Base-by-base conservation (phyloP, 1,284 basidiomycete genomes). In the Sanghuangporus weigelae region DNA sequence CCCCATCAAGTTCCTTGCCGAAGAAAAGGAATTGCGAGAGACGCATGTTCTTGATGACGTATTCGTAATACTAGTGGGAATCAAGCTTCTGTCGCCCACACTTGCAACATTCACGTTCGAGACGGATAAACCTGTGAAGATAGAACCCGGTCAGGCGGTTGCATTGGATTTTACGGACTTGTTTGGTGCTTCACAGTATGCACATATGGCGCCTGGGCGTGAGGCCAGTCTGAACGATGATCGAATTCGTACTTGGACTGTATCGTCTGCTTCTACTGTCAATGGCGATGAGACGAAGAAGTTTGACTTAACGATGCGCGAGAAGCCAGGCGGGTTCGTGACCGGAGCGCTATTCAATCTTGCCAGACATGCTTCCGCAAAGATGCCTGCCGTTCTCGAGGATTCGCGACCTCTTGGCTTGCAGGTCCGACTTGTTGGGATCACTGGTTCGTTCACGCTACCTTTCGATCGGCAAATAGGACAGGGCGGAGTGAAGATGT, bases 161-260 rank as follows among this genome's bases (percentile, higher is more conserved):
- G 77, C 86, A 26, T 71, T 88, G 53, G 82, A 86, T 67, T 80
- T 86, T 71, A 76, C 77, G 1, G 73, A 77, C 2, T 73, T 87
- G 36, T 69, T 86, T 4, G 83, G 84, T 2, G 60, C 71, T 31
- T 73, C 74, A 14, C 72, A 71, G 26, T 84, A 84, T 68, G 72
- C 75, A 44, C 84, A 86, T 68, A 84, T 86, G 77, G 76, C 80
- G 1, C 73, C 76, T 1, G 67, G 70, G 10, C 75, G 79, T 31
- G 82, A 83, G 0, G 74, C 71, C 3, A 75, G 76, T 16, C 72
- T 85, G 23, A 87, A 87, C 70, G 85, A 88, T 68, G 85, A 88
- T 68, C 77, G 83, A 35, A 77, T 88, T 54, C 81, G 86, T 19
- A 88, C 85, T 1, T 88, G 86, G 85, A 87, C 84, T 0, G 75